Evolutionary conservation across 1,284 basidiomycete genomes (phyloP).

Genomic region (Marasmius tenuissimus): DNA sequence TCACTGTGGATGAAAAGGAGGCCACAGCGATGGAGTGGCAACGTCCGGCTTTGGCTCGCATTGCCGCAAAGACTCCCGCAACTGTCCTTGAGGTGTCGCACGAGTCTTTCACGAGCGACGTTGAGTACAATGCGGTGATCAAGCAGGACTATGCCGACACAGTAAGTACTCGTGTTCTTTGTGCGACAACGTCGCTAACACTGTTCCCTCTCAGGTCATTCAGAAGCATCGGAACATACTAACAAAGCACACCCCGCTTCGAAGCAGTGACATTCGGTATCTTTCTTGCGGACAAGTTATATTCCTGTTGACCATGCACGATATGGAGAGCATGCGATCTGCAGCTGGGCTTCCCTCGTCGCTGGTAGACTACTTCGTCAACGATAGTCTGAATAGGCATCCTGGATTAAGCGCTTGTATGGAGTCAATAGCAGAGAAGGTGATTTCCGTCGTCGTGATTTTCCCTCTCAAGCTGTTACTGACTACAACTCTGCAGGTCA

Average conservation of each 20-base stretch:
- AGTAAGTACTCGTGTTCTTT: constrained; percentile 40
- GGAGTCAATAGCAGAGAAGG: constrained; percentile 87
- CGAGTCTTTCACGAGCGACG: constrained; percentile 85
- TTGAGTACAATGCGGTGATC: constrained; percentile 93
- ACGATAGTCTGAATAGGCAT: constrained; percentile 82
- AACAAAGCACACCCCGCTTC: constrained; percentile 67
- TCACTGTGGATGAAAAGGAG: constrained; percentile 52
- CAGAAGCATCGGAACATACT: constrained; percentile 66
- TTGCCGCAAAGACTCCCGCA: constrained; percentile 87
- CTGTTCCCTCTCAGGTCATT: constrained; percentile 51
- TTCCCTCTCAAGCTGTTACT: constrained; percentile 3
- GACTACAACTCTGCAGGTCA: constrained; percentile 49
- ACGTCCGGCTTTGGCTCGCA: constrained; percentile 73
- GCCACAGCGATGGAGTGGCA: constrained; percentile 74
- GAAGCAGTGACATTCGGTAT: constrained; percentile 72
- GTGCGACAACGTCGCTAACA: neutral
- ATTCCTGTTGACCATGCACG: constrained; percentile 86
- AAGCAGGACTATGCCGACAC: constrained; percentile 84
- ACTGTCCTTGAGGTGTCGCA: constrained; percentile 82
- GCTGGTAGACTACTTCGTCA: constrained; percentile 87
- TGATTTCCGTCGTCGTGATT: constrained; percentile 25
- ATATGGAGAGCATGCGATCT: constrained; percentile 88
- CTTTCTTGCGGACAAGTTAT: constrained; percentile 85
- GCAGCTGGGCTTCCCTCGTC: constrained; percentile 81
- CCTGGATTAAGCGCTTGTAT: constrained; percentile 71